phyloP scores from a whole-genome alignment of 2,329 filamentous ascomycete genomes.

The Trichoderma sp. region DNA sequence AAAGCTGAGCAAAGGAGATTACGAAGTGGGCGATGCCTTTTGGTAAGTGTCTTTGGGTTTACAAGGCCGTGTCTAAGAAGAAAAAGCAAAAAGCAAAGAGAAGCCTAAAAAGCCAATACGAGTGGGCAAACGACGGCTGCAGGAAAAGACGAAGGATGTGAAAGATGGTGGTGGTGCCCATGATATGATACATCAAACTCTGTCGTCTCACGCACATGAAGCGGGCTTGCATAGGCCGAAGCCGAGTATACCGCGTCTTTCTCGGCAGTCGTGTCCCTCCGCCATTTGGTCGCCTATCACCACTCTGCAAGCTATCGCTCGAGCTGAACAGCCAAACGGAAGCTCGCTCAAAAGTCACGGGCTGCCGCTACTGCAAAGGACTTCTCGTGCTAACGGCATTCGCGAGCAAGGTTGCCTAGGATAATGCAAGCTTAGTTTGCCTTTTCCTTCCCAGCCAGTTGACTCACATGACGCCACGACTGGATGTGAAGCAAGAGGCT shows the following conservation, averaged over 20 bases:
- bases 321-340: conserved; percentile 5
- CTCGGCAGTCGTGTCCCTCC: neutral
- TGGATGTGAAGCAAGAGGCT: neutral
- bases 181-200: neutral
- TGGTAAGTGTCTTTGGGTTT: neutral
- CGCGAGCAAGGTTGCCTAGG: neutral
- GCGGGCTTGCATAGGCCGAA: neutral
- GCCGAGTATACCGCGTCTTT: neutral
- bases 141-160: neutral
- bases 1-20: neutral
- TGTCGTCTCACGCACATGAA: neutral
- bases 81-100: neutral
- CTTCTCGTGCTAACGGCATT: neutral
- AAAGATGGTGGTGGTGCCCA: neutral
- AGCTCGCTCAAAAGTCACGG: conserved; percentile 2
- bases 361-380: neutral
- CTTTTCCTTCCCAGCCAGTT: neutral
- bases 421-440: neutral
- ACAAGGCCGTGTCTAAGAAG: neutral
- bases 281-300: conserved; percentile 2
- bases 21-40: neutral
- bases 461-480: neutral
- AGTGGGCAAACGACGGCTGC: neutral
- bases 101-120: neutral
- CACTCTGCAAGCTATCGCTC: neutral